Conservation (phyloP, 768 basidiomycete species). For the Lactarius hengduanensis region DNA sequence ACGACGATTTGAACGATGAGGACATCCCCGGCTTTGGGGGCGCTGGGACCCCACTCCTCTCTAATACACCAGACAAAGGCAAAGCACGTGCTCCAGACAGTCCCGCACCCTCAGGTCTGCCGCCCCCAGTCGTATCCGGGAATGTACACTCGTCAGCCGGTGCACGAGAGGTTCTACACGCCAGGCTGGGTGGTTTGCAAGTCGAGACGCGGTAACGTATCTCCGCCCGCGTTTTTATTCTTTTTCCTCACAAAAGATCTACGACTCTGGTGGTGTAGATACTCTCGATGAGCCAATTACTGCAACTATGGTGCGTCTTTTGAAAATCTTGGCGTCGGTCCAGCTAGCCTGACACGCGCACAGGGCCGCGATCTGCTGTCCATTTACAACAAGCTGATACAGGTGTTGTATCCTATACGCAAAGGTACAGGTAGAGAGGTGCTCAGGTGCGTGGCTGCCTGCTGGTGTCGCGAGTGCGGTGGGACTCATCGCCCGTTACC, state of each 20-base stretch:
- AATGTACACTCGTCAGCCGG: conserved; percentile 61
- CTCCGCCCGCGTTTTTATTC: background rate
- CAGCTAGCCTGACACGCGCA: conserved; percentile 1
- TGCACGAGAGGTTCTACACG: conserved; percentile 42
- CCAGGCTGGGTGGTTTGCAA: conserved; percentile 80
- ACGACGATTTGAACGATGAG: conserved; percentile 82
- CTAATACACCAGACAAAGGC: conserved; percentile 56
- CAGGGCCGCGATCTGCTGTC: conserved; percentile 88
- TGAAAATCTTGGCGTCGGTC: conserved; percentile 19
- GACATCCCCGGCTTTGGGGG: conserved; percentile 72
- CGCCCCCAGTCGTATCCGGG: conserved; percentile 55
- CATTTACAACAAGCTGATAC: conserved; percentile 89
- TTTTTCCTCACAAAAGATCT: background rate
- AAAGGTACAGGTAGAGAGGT: conserved; percentile 75
- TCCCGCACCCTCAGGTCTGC: conserved; percentile 43
- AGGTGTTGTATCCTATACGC: conserved; percentile 85
- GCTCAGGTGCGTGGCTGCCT: conserved; percentile 51
- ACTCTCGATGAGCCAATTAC: conserved; percentile 92
- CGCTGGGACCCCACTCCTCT: conserved; percentile 39
- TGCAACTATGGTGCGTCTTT: conserved; percentile 71
- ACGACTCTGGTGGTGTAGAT: conserved; percentile 68
- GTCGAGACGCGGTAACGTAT: conserved; percentile 76
- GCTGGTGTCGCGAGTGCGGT: conserved; percentile 13
- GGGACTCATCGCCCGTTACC: background rate
- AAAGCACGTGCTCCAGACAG: conserved; percentile 63